Evolutionary conservation across 2,329 filamentous ascomycete species (phyloP), one percentile per base, ranked within the genome.

Genomic region (Alternaria sp.): DNA sequence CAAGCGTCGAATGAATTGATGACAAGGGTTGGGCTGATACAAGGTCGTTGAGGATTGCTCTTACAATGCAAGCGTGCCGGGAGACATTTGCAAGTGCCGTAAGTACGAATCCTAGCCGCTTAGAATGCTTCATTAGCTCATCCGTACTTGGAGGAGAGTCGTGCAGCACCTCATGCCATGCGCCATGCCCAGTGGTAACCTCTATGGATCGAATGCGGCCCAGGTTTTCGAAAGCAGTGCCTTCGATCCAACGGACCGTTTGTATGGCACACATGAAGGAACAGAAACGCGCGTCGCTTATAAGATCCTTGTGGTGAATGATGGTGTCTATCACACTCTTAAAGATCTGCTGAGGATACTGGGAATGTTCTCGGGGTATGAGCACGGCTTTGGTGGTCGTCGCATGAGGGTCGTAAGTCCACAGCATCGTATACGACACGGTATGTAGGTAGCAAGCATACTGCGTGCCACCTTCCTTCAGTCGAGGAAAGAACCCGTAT

Each of bases 1-100:
- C 36, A 10, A n/a, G 15, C 15, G 15, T 1, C 15, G 32, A 5
- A 0, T n/a, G 32, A 0, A 0, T 0, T 0, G 15, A 3, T 40
- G 32, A 40, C 15, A n/a, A n/a, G 0, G 15, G 32, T 3, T 40
- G 36, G 9, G n/a, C 36, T 17, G n/a, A 17, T 40, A 2, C n/a
- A 10, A 40, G 36, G 9, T 40, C 36, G 36, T 40, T 2, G n/a
- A 40, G 36, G 4, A 40, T 3, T 6, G 8, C 15, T 11, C 36
- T 40, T 1, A 11, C 36, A 40, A 40, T 40, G 36, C 36, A 40
- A 17, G 36, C 36, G n/a, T 40, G 36, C 36, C 36, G 36, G 4
- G 9, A 17, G 36, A 40, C 1, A 40, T 40, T 40, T 40, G 36
- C 36, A 1, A 40, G 36, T 2, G 0, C 36, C 1, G 36, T 40